Evolutionary conservation across 768 basidiomycete species (phyloP).

Genomic region (Leccinum boreale): DNA sequence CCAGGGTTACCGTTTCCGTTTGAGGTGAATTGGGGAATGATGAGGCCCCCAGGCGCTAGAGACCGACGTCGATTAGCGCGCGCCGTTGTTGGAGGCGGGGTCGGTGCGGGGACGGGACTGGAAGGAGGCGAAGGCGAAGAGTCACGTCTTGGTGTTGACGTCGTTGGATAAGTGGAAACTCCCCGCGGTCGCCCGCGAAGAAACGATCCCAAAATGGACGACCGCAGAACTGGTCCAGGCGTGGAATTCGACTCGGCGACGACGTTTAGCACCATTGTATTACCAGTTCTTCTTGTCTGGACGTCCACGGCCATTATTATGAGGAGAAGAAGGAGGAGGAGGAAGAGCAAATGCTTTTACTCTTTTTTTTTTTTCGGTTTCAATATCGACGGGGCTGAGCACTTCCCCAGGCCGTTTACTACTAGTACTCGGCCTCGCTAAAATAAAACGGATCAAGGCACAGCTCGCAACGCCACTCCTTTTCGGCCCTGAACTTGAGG

Average conservation of each 20-base stretch:
- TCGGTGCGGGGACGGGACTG: conserved; percentile 35
- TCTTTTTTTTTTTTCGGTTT: conserved; percentile 11
- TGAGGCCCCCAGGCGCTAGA: conserved; percentile 36
- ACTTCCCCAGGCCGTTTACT: neutral
- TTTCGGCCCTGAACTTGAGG: neutral
- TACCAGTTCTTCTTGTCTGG: neutral
- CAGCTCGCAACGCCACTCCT: conserved; percentile 8
- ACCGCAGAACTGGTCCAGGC: conserved; percentile 34
- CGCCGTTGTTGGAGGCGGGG: neutral
- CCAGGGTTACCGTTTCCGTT: conserved; percentile 20
- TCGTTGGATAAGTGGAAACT: conserved; percentile 48
- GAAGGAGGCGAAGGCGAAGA: conserved; percentile 44
- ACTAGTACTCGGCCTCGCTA: neutral
- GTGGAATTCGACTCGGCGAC: conserved; percentile 27
- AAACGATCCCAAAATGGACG: conserved; percentile 69
- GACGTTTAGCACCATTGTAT: conserved; percentile 12
- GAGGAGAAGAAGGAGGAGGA: neutral
- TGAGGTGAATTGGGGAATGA: conserved; percentile 34
- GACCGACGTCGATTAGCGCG: conserved; percentile 37
- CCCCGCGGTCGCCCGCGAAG: conserved; percentile 62
- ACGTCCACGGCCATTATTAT: neutral
- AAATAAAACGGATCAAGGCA: conserved; percentile 8
- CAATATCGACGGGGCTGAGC: conserved; percentile 16
- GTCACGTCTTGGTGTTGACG: conserved; percentile 20
- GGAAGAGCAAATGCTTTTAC: neutral